Evolutionary conservation across 768 basidiomycete genomes (phyloP).

Genomic region (Tulasnella calospora): DNA sequence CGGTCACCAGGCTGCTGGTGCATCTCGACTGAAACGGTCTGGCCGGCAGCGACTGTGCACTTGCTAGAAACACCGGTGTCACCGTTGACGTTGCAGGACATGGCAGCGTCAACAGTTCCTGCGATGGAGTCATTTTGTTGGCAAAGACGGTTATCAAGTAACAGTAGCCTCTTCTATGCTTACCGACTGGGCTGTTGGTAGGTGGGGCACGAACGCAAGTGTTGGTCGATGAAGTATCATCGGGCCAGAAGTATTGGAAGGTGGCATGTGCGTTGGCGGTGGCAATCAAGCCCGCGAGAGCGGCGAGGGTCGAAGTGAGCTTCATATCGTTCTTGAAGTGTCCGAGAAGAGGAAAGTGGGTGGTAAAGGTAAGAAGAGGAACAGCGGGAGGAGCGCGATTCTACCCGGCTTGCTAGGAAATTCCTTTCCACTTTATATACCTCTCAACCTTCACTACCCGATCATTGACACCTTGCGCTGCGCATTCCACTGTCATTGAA

Average conservation of each 20-base stretch:
- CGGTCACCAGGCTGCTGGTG: constrained; percentile 49
- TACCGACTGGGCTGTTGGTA: constrained; percentile 45
- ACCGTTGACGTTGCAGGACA: constrained; percentile 46
- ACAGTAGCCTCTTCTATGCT: not conserved
- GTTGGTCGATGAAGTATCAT: constrained; percentile 45
- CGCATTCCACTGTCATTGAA: not conserved
- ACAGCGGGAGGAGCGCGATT: not conserved
- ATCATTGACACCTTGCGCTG: not conserved
- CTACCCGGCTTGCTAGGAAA: not conserved
- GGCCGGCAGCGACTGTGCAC: constrained; percentile 38
- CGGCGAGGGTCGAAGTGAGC: not conserved
- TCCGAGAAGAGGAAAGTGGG: not conserved
- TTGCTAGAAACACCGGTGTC: constrained; percentile 38
- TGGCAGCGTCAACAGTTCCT: constrained; percentile 36
- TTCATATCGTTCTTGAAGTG: not conserved
- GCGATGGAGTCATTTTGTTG: not conserved
- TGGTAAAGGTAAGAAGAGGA: not conserved
- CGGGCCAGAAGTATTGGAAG: constrained; percentile 50
- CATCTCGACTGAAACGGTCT: constrained; percentile 43
- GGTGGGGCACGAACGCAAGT: constrained; percentile 47
- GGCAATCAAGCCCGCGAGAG: constrained; percentile 19
- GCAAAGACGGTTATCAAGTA: not conserved
- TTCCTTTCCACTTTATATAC: not conserved
- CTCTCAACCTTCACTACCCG: not conserved
- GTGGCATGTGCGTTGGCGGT: constrained; percentile 46